These are phyloP conservation scores for Rosa chinensis DNA, from an alignment of 306 rosid species.

Conservation along the genomic window DNA sequence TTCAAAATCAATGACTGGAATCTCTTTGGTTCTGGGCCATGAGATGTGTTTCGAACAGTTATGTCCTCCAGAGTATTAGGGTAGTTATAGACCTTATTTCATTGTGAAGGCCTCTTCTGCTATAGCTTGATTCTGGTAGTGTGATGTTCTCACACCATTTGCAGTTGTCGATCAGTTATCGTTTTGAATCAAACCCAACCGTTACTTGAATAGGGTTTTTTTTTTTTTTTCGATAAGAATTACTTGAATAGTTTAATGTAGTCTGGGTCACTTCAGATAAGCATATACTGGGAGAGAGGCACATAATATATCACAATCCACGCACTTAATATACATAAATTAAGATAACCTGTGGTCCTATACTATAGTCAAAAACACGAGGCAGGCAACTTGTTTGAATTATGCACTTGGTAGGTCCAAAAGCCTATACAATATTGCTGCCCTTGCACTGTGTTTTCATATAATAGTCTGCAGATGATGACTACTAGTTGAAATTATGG, in stretches of 20 bases:
- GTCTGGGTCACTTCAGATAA: neutral
- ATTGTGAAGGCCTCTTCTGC: neutral
- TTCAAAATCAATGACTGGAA: conserved; percentile 78
- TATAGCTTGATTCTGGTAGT: neutral
- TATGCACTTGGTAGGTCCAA: conserved; percentile 35
- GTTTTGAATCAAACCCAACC: neutral
- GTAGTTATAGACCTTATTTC: neutral
- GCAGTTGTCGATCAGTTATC: neutral
- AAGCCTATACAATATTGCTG: conserved; percentile 15
- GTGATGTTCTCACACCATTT: neutral
- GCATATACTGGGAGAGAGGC: neutral
- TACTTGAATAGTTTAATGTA: too few relatives aligned
- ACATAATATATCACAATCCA: neutral
- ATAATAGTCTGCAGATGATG: conserved; percentile 21
- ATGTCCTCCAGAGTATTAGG: neutral
- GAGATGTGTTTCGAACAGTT: neutral
- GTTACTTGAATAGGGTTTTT: neutral
- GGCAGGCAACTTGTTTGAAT: conserved; percentile 57
- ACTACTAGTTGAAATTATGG: conserved; percentile 38
- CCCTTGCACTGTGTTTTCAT: conserved; percentile 43
- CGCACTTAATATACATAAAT: neutral
- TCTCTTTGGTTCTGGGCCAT: conserved; percentile 46
- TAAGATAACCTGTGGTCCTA: neutral
- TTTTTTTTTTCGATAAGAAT: too few relatives aligned
- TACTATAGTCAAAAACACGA: conserved; percentile 42